Conservation (phyloP, 768 basidiomycete genomes). For the Trametes sanguinea region DNA sequence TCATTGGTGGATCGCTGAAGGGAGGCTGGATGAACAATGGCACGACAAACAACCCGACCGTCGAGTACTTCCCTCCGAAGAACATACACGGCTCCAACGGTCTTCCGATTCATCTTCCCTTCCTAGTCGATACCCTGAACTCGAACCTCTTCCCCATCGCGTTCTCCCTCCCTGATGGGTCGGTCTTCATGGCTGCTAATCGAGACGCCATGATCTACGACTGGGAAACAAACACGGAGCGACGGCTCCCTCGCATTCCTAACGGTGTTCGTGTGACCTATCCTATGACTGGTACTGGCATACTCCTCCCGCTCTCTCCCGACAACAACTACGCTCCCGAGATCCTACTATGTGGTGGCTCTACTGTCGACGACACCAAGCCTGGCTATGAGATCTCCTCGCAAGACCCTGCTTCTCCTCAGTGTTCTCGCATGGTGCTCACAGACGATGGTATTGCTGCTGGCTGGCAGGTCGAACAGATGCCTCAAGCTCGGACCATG, state of each 20-base stretch:
- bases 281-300: conserved; percentile 74
- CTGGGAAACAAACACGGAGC: conserved; percentile 65
- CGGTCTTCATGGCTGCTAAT: conserved; percentile 76
- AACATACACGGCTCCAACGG: conserved; percentile 66
- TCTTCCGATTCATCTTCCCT: conserved; percentile 60
- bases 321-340: conserved; percentile 65
- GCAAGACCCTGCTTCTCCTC: conserved; percentile 69
- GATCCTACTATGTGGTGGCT: conserved; percentile 78
- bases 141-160: conserved; percentile 85
- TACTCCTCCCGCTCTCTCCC: conserved; percentile 72
- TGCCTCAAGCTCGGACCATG: conserved; percentile 77
- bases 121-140: conserved; percentile 70
- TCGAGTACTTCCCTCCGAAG: conserved; percentile 85
- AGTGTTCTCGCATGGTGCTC: conserved; percentile 71
- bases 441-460: conserved; percentile 61
- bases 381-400: conserved; percentile 67
- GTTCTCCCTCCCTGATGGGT: conserved; percentile 69
- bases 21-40: conserved; percentile 88
- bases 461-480: conserved; percentile 76
- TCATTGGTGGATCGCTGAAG: conserved; percentile 77
- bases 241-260: conserved; percentile 64
- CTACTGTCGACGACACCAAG: conserved; percentile 59
- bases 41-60: conserved; percentile 78
- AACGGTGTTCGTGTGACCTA: conserved; percentile 82
- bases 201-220: conserved; percentile 79